A percentile compares a stretch with the other conserved stretches of the same genome.
Evolutionary conservation across 1,284 basidiomycete genomes (phyloP).

Genomic region (Ganoderma lucidum): DNA sequence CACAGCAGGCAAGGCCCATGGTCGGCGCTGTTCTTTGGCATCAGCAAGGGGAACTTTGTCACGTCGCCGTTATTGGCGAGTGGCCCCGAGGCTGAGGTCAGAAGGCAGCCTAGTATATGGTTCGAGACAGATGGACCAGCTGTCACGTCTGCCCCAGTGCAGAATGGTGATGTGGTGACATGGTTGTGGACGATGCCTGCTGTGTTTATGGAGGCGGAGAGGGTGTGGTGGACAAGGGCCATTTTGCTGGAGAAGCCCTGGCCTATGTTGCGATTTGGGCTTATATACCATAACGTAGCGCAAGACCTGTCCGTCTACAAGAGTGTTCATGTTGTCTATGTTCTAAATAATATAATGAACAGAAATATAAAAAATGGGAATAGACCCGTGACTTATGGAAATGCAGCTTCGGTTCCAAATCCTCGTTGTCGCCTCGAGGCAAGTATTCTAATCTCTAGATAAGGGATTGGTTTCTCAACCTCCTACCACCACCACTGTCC

Average conservation of each 20-base stretch:
- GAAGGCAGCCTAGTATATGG: conserved; percentile 24
- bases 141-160: conserved; percentile 15
- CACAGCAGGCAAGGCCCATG: conserved; percentile 1
- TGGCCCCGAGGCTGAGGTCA: conserved; percentile 2
- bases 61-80: conserved; percentile 21
- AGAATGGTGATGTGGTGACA: conserved; percentile 16
- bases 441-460: no score
- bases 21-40: conserved; percentile 22
- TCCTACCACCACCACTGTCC: no score
- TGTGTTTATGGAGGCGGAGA: conserved; percentile 26
- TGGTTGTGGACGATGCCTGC: conserved; percentile 30
- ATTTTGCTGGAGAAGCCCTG: conserved; percentile 13
- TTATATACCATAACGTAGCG: no score
- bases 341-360: no score
- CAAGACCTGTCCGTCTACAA: no score
- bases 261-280: neutral
- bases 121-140: conserved; percentile 22
- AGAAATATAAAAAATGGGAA: no score
- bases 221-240: conserved; percentile 24
- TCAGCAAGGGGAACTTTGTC: conserved; percentile 23
- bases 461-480: no score
- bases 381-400: no score
- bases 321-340: no score
- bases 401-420: no score
- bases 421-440: no score